phyloP scores from a whole-genome alignment of 163 green algal genomes.

The Scenedesmus sp. region DNA sequence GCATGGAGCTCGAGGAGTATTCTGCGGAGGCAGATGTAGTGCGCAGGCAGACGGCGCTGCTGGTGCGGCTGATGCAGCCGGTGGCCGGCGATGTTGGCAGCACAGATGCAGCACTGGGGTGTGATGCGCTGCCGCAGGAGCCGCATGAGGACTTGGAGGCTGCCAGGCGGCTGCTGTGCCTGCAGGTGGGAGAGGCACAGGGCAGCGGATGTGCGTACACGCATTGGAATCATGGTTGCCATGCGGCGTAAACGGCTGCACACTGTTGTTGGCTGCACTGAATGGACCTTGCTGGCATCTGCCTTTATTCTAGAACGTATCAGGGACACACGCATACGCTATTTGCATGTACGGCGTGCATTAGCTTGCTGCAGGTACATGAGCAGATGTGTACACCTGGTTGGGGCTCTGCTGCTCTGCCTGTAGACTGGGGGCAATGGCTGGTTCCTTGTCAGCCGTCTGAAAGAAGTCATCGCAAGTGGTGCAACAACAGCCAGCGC shows the following conservation, averaged over 20 bases:
- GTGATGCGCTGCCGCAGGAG: neutral
- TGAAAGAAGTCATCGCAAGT: slow-evolving; percentile 23
- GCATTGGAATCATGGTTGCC: too few relatives aligned
- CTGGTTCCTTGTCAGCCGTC: slow-evolving; percentile 42
- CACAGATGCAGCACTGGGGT: neutral
- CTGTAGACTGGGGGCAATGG: slow-evolving; percentile 52
- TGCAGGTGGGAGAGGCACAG: too few relatives aligned
- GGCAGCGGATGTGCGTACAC: too few relatives aligned
- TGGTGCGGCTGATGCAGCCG: slow-evolving; percentile 48
- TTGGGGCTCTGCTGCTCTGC: neutral
- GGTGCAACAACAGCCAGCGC: slow-evolving; percentile 12
- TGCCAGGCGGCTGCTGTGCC: slow-evolving; percentile 19
- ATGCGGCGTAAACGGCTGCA: too few relatives aligned
- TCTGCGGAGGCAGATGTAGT: slow-evolving; percentile 47
- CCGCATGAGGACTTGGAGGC: slow-evolving; percentile 20
- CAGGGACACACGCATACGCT: too few relatives aligned
- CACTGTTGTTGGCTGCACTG: too few relatives aligned
- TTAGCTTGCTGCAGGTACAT: too few relatives aligned
- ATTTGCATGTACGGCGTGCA: too few relatives aligned
- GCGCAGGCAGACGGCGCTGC: slow-evolving; percentile 26
- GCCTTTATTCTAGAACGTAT: too few relatives aligned
- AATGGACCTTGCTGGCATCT: too few relatives aligned
- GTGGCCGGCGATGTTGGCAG: neutral
- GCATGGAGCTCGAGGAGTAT: slow-evolving; percentile 19
- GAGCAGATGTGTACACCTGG: too few relatives aligned